Base-by-base conservation (phyloP, 1,284 basidiomycete species). In the Ganoderma sp. region DNA sequence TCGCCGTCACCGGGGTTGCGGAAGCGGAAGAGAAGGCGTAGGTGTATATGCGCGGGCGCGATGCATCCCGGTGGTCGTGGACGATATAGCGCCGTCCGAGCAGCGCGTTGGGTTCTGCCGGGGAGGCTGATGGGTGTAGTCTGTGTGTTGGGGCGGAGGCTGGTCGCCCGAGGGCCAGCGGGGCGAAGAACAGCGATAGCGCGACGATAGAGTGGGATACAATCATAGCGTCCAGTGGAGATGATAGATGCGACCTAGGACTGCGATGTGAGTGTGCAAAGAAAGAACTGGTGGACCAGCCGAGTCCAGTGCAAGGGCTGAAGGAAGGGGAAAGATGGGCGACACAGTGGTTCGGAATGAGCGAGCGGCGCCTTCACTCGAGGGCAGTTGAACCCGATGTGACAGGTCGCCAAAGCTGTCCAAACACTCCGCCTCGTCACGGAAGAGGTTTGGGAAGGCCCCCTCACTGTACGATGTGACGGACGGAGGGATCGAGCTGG, bases 51-150 rank as follows among this genome's bases (percentile, higher is more conserved):
- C 37, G 37, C 37, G 37, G 37, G 2, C 37, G 37, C 6, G 37
- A 9, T 32, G 45, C 62, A 22, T 61, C 56, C 56, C 66, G 67
- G 37, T 65, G 72, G 4, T 68, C 69, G 45, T 72, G 71, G 48
- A 73, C 43, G 19, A 66, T 52, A 63, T 74, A 75, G 39, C 54
- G 74, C 15, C 74, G 69, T 10, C 74, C 73, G 17, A 74, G 70
- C 2, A 75, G 67, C 19, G 63, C 67, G 12, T 63, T 69, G 6
- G 74, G 73, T 15, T 72, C 68, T 1, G 37, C 15, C 7, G 48
- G 22, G 45, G 41, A 3, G 34, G 43, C 0, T 19, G 45, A 2
- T 6, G 14, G 25, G n/a, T 3, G 39, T 22, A n/a, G 28, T 25
- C 41, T n/a, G 59, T 28, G 34, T 22, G 63, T 34, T 42, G 65